Conservation (phyloP, 352 stramenopile genomes). For the Pilasporangium apinafurcum region DNA sequence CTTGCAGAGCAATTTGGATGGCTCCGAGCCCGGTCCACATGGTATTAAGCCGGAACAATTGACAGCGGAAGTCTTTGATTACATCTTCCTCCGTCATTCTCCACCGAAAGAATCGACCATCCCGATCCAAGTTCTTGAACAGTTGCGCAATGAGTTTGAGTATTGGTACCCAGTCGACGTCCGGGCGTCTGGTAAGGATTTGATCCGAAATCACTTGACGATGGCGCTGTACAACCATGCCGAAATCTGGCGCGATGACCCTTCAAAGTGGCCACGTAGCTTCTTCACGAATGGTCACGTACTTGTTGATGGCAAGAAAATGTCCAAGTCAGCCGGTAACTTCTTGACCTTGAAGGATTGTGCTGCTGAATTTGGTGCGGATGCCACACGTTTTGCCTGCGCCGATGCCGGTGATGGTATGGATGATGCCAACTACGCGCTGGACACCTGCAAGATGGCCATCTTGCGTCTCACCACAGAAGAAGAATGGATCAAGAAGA, state of each 20-base stretch:
- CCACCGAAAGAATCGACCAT: conserved; percentile 86
- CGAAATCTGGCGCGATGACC: conserved; percentile 98
- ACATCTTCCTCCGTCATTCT: conserved; percentile 95
- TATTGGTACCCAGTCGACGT: conserved; percentile 99
- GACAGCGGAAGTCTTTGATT: conserved; percentile 98
- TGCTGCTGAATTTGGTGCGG: conserved; percentile 93
- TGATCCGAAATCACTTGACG: conserved; percentile 99
- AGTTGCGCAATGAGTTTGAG: conserved; percentile 96
- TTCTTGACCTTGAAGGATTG: conserved; percentile 99
- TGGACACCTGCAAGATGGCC: conserved; percentile 95
- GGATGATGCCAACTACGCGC: conserved; percentile 99
- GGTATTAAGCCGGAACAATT: conserved; percentile 80
- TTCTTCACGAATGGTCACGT: conserved; percentile 99
- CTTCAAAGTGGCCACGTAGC: conserved; percentile 94
- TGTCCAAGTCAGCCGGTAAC: conserved; percentile 99
- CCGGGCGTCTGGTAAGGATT: conserved; percentile 92
- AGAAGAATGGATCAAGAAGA: conserved; percentile 96
- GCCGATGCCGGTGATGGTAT: conserved; percentile 97
- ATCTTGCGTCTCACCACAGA: conserved; percentile 97
- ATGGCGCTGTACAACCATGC: conserved; percentile 99
- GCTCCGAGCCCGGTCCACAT: conserved; percentile 83
- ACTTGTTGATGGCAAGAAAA: conserved; percentile 97
- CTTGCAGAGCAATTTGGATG: conserved; percentile 95
- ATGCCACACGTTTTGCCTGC: conserved; percentile 96
- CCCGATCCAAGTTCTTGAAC: conserved; percentile 83